Base-by-base conservation (phyloP, 345 rosid species). In the Dovyalis caffra region DNA sequence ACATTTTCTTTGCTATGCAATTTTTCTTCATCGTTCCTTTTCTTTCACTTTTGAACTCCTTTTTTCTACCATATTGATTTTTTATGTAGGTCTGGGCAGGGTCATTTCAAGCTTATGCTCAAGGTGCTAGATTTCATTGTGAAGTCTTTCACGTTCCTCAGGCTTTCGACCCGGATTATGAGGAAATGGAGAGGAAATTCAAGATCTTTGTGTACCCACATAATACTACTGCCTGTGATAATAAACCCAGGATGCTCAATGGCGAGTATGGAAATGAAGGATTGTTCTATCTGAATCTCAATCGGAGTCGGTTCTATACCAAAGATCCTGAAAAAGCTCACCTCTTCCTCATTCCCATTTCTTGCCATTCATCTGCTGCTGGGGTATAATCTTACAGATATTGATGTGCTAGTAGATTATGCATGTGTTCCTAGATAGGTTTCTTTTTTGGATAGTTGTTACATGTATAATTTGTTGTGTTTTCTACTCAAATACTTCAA, bases 121-220 rank as follows among this genome's bases (percentile, higher is more conserved):
- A 16, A 47, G 51, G 15, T 6, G 26, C 37, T 65, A 29, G 51
- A 47, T 47, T 47, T 47, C 15, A 3, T 16, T 20, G 51, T 8
- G 40, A 49, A 69, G 16, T 69, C 6, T 69, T 49, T 51, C 83
- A 71, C 70, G 72, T 49, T 1, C 25, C 69, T 71, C 32, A 29
- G 64, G 69, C 20, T 31, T 80, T 80, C 70, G 61, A 75, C 43
- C 47, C 15, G 16, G 64, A 71, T 62, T 75, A 75, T 11, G 69
- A 26, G 15, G 61, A 87, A 74, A 94, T 92, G 98, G 94, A 89
- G 89, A 81, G 32, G 73, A 81, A 80, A 21, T 92, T 94, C 82
- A 68, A 65, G 33, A 45, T 75, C 37, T 80, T 71, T 43, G 68
- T 68, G 56, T 72, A 76, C 71, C 75, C 77, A 10, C 33, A 67